Percentiles rank a stretch among this genome's conserved stretches.
These are phyloP conservation scores for Cochlearia excelsa DNA, from an alignment of 345 rosid species.

Conservation along the genomic window DNA sequence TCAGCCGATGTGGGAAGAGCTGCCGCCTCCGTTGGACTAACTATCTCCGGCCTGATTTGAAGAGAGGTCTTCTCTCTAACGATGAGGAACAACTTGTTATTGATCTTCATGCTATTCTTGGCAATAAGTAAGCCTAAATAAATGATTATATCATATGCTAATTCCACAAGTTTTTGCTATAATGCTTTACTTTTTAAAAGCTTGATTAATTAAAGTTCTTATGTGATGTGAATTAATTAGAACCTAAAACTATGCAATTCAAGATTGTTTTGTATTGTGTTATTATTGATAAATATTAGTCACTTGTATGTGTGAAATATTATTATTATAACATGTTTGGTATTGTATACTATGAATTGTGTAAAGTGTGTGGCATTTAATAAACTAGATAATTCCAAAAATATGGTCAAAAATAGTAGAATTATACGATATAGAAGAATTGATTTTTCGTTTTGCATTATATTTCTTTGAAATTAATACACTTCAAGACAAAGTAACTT, in stretches of 20 bases:
- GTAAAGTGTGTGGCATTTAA: background rate
- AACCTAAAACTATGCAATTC: too few relatives aligned
- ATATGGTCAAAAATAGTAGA: conserved; percentile 18
- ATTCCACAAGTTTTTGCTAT: too few relatives aligned
- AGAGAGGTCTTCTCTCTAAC: conserved; percentile 65
- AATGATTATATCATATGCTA: too few relatives aligned
- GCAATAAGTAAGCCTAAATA: conserved; percentile 48
- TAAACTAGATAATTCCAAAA: conserved; percentile 19
- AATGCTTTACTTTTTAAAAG: too few relatives aligned
- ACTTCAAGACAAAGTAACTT: conserved; percentile 32
- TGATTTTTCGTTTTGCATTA: conserved; percentile 2
- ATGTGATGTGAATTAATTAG: too few relatives aligned
- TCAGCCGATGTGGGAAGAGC: conserved; percentile 79
- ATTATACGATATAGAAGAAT: background rate
- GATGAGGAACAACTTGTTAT: conserved; percentile 68
- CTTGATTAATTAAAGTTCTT: too few relatives aligned
- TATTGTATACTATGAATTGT: background rate
- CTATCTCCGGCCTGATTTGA: conserved; percentile 79
- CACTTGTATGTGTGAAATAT: conserved; percentile 18
- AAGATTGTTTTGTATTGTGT: too few relatives aligned
- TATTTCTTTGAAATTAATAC: conserved; percentile 25
- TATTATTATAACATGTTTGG: conserved; percentile 15
- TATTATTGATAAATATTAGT: too few relatives aligned
- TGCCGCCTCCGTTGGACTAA: conserved; percentile 87
- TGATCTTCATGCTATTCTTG: conserved; percentile 68